phyloP scores from a whole-genome alignment of 2,329 filamentous ascomycete species.

The Sclerotiophoma versabilis region DNA sequence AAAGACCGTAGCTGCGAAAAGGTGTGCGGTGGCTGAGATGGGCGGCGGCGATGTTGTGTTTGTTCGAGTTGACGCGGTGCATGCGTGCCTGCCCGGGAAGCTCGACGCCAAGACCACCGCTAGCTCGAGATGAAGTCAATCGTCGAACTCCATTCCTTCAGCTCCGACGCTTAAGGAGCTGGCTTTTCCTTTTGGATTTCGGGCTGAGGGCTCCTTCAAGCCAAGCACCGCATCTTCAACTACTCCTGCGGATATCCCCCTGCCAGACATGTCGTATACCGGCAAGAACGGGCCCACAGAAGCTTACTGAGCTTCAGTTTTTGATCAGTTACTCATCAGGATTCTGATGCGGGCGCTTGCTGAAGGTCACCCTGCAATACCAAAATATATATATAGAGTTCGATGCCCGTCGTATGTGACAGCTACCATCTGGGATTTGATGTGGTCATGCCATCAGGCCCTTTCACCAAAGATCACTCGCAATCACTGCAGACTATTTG shows the following conservation, averaged over 20 bases:
- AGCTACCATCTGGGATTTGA: background rate
- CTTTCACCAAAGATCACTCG: background rate
- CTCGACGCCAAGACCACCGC: constrained; percentile 12
- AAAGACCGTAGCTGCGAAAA: background rate
- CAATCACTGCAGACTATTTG: too few species aligned
- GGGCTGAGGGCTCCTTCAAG: too few species aligned
- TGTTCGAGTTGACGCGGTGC: constrained; percentile 17
- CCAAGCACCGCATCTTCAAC: too few species aligned
- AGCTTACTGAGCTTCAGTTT: too few species aligned
- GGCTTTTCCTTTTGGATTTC: background rate
- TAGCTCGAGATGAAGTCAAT: constrained; percentile 10
- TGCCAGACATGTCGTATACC: background rate
- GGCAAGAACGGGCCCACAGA: too few species aligned
- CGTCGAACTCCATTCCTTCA: background rate
- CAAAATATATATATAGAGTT: background rate
- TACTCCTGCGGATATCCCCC: background rate
- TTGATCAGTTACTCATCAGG: background rate
- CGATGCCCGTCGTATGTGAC: too few species aligned
- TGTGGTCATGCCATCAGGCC: background rate
- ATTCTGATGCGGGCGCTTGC: background rate
- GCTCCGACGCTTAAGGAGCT: background rate
- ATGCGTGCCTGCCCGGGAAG: constrained; percentile 16
- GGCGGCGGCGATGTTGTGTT: constrained; percentile 16
- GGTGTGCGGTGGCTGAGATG: constrained; percentile 3
- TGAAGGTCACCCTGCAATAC: background rate